Base-by-base conservation (phyloP, 768 basidiomycete genomes). In the Termitomyces sp. region DNA sequence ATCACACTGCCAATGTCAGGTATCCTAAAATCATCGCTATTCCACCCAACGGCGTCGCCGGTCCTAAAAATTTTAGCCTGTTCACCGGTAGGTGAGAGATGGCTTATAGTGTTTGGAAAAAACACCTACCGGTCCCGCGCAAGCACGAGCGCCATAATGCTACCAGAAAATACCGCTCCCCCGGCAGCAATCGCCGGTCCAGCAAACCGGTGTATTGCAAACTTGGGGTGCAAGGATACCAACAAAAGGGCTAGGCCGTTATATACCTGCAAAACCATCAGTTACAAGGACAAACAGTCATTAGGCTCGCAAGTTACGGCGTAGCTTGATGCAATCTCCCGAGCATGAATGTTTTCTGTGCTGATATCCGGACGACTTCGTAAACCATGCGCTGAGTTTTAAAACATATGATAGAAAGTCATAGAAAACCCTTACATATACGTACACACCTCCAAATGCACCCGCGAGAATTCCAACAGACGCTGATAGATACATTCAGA, bases 201-300 rank as follows among this genome's bases (percentile, higher is more conserved):
- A 25, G 88, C 81, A 63, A 89, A 88, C 10, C 75, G 71, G 63
- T 88, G 85, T 0, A 62, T 56, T 0, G 81, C 69, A 64, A 88
- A 87, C 32, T 78, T 77, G 2, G 77, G 82, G 68, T 89, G 85
- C 65, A 82, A 64, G 1, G 88, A 88, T 11, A 88, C 64, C 10
- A 81, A 67, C 63, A 89, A 68, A 54, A 89, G 70, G 0, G 78
- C 85, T 11, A 91, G 76, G 14, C 89, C 89, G 56, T 90, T 89
- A 65, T 77, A 80, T 40, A 88, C 73, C 88, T 90, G 64, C 28
- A 14, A 37, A 30, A 10, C 14, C 7, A 19, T 44, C n/a, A 43
- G 21, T 9, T 9, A 17, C 27, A 10, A n/a, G 34, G 5, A 27
- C 9, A 10, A 42, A 42, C n/a, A 9, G 21, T 27, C 3, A 21